Evolutionary conservation across 495 filamentous ascomycete species (phyloP).

Genomic region (Hypoxylon rickii): DNA sequence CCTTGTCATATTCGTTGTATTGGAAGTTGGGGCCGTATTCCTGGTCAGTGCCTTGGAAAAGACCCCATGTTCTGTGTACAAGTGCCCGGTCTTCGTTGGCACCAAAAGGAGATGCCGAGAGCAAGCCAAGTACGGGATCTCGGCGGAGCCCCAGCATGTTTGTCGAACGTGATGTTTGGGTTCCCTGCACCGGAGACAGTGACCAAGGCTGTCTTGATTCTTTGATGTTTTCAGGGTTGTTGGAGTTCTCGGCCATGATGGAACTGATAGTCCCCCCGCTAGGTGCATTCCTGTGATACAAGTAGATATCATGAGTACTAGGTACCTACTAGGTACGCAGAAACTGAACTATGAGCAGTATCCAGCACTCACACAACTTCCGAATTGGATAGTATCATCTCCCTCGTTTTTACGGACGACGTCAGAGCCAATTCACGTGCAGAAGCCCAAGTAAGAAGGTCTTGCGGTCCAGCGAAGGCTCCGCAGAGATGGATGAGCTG

Average conservation of each 20-base stretch:
- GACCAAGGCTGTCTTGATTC: conserved; percentile 19
- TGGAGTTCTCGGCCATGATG: conserved; percentile 10
- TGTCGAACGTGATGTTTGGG: neutral
- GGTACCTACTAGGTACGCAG: neutral
- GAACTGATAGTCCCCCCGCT: conserved; percentile 16
- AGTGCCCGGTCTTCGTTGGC: conserved; percentile 17
- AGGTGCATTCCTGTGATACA: neutral
- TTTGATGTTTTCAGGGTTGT: neutral
- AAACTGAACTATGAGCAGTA: neutral
- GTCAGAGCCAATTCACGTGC: conserved; percentile 63
- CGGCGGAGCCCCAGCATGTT: conserved; percentile 13
- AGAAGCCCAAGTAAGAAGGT: conserved; percentile 68
- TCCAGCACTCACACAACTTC: conserved; percentile 54
- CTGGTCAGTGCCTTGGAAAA: conserved; percentile 11
- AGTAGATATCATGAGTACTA: too few relatives aligned
- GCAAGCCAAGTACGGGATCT: conserved; percentile 13
- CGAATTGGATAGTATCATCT: conserved; percentile 58
- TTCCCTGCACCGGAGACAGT: conserved; percentile 6
- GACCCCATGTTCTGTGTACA: conserved; percentile 31
- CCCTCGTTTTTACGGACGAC: conserved; percentile 51
- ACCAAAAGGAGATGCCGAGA: conserved; percentile 18
- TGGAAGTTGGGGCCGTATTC: conserved; percentile 19
- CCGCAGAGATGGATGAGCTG: conserved; percentile 57
- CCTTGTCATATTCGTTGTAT: conserved; percentile 27
- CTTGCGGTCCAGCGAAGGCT: conserved; percentile 71